phyloP scores from a whole-genome alignment of 768 basidiomycete genomes.

The Russula sp. region DNA sequence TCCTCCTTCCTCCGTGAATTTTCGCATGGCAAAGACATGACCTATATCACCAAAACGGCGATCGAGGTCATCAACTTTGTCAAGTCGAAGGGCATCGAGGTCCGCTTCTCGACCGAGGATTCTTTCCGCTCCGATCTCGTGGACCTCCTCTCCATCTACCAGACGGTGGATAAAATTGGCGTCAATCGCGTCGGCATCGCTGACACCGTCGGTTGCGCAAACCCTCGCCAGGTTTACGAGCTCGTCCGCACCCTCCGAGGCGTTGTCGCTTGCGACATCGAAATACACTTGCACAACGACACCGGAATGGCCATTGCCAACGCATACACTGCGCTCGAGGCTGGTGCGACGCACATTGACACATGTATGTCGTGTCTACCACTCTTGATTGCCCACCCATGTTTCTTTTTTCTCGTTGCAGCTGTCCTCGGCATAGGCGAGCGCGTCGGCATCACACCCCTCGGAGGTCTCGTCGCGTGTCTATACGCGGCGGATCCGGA shows the following conservation, averaged over 20 bases:
- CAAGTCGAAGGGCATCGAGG: slow-evolving; percentile 99
- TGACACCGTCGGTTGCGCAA: slow-evolving; percentile 98
- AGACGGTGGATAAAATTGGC: slow-evolving; percentile 98
- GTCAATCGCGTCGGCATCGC: slow-evolving; percentile 99
- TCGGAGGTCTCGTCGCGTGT: slow-evolving; percentile 94
- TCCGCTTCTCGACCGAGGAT: slow-evolving; percentile 99
- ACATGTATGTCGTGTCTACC: slow-evolving; percentile 57
- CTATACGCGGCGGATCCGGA: slow-evolving; percentile 96
- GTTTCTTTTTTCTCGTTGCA: slow-evolving; percentile 26
- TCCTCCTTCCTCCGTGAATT: slow-evolving; percentile 99
- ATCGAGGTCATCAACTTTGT: slow-evolving; percentile 99
- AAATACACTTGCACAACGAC: slow-evolving; percentile 97
- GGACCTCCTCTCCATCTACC: slow-evolving; percentile 97
- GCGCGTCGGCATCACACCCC: slow-evolving; percentile 96
- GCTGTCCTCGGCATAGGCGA: slow-evolving; percentile 97
- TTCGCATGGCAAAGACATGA: slow-evolving; percentile 99
- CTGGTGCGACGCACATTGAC: slow-evolving; percentile 98
- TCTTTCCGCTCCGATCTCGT: slow-evolving; percentile 99
- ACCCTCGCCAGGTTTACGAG: slow-evolving; percentile 97
- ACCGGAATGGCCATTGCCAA: slow-evolving; percentile 99
- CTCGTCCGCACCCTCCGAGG: slow-evolving; percentile 93
- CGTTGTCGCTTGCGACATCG: slow-evolving; percentile 96
- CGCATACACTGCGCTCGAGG: slow-evolving; percentile 96
- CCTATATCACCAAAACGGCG: slow-evolving; percentile 98
- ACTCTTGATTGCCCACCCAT: slow-evolving; percentile 1